These are phyloP conservation scores for Cyclotella baltica DNA, from an alignment of 108 stramenopile species.

Conservation along the genomic window DNA sequence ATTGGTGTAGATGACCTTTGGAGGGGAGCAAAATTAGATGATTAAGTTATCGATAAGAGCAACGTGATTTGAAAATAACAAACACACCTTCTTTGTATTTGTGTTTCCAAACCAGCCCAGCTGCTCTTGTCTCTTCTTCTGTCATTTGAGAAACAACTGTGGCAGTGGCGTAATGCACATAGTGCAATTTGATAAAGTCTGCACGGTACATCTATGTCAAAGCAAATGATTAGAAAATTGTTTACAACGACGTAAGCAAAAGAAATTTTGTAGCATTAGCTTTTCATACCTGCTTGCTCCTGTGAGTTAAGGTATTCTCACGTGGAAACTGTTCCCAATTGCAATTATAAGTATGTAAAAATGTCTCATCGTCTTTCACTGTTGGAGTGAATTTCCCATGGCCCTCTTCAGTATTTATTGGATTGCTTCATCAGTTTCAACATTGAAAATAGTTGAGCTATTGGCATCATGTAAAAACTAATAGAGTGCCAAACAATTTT, in stretches of 20 bases:
- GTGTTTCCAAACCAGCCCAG: conserved; percentile 44
- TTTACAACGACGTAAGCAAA: no score
- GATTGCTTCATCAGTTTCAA: conserved; percentile 26
- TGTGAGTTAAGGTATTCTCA: conserved; percentile 75
- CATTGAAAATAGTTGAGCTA: not conserved
- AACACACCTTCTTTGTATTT: conserved; percentile 51
- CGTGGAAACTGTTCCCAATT: conserved; percentile 77
- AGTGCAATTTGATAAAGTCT: conserved; percentile 86
- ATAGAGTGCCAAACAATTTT: not conserved
- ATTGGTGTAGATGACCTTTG: conserved; percentile 53
- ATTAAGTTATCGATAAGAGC: no score
- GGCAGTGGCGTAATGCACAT: conserved; percentile 87
- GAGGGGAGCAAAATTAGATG: no score
- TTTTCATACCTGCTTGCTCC: conserved; percentile 82
- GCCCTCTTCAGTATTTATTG: conserved; percentile 29
- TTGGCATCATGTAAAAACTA: not conserved
- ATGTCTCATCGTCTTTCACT: conserved; percentile 66
- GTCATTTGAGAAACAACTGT: conserved; percentile 72
- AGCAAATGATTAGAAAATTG: not conserved
- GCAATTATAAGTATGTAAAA: conserved; percentile 89
- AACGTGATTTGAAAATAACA: not conserved
- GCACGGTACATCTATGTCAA: conserved; percentile 62
- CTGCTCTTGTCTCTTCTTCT: conserved; percentile 51
- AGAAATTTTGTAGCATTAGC: no score
- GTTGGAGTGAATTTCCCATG: conserved; percentile 48